Evolutionary conservation across 495 filamentous ascomycete genomes (phyloP), one percentile per base, ranked within the genome.

Genomic region (Cenococcum geophilum): DNA sequence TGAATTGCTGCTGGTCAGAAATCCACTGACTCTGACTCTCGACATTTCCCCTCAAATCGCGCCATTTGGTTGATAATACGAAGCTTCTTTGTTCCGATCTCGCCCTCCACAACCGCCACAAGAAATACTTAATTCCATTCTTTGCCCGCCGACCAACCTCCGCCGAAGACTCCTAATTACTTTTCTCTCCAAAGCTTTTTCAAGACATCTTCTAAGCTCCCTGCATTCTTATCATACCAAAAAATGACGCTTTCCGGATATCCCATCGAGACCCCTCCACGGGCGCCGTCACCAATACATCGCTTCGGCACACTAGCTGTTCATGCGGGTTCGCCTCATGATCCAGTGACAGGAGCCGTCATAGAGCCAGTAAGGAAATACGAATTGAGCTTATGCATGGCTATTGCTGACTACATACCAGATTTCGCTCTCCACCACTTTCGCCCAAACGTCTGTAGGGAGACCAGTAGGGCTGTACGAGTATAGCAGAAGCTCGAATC

Each of bases 351-450:
- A 25, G 93, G 93, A 59, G 93, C 93, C 64, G 93, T 98, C 62
- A 98, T 98, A 73, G 88, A 91, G 72, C 77, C 93, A 54, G 84
- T 87, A 71, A 61, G 27, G 80, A 73, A 25, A 25, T 18, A 14
- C 20, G 8, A 35, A 45, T 9, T 32, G 22, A 18, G 18, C 60
- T 10, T n/a, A 50, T 47, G 20, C 12, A n/a, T 56, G 35, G 51
- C 6, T 36, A 32, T 57, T 69, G 55, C 63, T 66, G 37, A 70
- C 57, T 21, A 37, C 1, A 43, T 12, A 48, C 20, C 67, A 87
- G 85, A 96, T 98, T 71, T 96, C 93, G 6, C 85, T 98, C 10
- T 93, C 89, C 10, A 98, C 93, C 16, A 98, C 93, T 12, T 98
- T 88, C 66, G 89, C 85, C 18, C 93, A 98, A 76, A 86, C 81